Base-by-base conservation (phyloP, 2,329 filamentous ascomycete genomes). In the Colletotrichum graminicola region DNA sequence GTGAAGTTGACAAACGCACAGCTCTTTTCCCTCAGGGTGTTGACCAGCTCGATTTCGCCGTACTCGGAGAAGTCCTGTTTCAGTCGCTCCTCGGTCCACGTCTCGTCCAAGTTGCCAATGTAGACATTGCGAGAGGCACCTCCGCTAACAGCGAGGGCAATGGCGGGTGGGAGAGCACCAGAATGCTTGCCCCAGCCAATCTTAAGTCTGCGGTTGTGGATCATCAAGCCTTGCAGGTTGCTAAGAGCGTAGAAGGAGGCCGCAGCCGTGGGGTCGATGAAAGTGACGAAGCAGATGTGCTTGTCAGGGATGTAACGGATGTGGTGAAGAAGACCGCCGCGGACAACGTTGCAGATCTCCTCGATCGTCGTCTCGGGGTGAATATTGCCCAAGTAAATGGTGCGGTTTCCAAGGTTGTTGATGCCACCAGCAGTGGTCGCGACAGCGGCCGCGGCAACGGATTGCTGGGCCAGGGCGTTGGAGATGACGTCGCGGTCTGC, bases 141-240 rank as follows among this genome's bases (percentile, higher is more conserved):
- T 64, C 95, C 96, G 76, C 94, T 98, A 64, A 99, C 96, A 57
- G 96, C 96, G 75, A 99, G 86, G 26, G 96, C 95, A 79, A 99
- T 98, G 10, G 96, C 96, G 26, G 96, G 95, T 49, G 96, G 96
- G 34, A 99, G 90, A 75, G 95, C 95, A 72, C 96, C 96, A 5
- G 96, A 99, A 83, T 99, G 96, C 87, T 99, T 99, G 75, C 96
- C 96, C 96, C 96, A 99, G 75, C 96, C 96, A 80, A 99, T 98
- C 89, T 99, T 99, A 76, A 99, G 87, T 64, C 96, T 92, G 74
- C 96, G 91, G 84, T 99, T 99, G 85, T 99, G 96, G 77, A 99
- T 99, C 96, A 99, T 99, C 75, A 99, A 85, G 32, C 96, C 96
- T 80, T 99, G 96, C 36, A 99, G 87, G 83, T 98, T 98, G 88